These are phyloP conservation scores for Eucommia ulmoides DNA, from an alignment of 257 asterid species.

Conservation along the genomic window DNA sequence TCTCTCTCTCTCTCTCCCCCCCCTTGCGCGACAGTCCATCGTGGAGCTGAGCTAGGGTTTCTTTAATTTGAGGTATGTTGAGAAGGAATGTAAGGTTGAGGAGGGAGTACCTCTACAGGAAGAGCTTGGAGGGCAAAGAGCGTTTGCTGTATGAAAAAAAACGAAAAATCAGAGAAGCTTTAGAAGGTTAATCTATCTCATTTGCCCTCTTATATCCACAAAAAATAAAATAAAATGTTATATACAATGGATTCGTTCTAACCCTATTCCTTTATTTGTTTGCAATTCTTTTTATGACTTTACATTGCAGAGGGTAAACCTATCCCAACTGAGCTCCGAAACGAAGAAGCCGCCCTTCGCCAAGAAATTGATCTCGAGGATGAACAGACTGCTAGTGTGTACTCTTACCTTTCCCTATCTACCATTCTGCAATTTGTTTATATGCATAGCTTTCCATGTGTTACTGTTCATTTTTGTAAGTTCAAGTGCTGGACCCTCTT, in stretches of 20 bases:
- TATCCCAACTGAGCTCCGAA: constrained; percentile 92
- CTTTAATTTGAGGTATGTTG: constrained; percentile 61
- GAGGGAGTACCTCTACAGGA: constrained; percentile 76
- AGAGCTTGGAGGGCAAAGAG: constrained; percentile 88
- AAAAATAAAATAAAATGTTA: too few relatives aligned
- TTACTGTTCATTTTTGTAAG: too few relatives aligned
- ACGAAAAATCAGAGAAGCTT: constrained; percentile 68
- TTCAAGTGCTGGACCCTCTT: too few relatives aligned
- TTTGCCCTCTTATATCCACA: neutral
- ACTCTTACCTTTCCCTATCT: too few relatives aligned
- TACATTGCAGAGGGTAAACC: constrained; percentile 72
- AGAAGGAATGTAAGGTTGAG: constrained; percentile 66
- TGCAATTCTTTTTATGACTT: neutral
- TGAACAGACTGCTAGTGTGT: constrained; percentile 65
- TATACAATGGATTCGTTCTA: too few relatives aligned
- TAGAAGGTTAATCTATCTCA: constrained; percentile 68
- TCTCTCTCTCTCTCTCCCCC: too few relatives aligned
- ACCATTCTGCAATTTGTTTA: too few relatives aligned
- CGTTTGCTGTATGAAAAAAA: constrained; percentile 80
- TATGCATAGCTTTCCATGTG: too few relatives aligned
- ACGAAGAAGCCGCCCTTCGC: constrained; percentile 88
- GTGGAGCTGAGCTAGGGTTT: too few relatives aligned
- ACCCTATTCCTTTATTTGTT: too few relatives aligned
- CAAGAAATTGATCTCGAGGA: constrained; percentile 91
- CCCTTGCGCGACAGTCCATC: too few relatives aligned